phyloP scores from a whole-genome alignment of 192 early-diverging fungal species.

The Rhizoclosmatium sp. region DNA sequence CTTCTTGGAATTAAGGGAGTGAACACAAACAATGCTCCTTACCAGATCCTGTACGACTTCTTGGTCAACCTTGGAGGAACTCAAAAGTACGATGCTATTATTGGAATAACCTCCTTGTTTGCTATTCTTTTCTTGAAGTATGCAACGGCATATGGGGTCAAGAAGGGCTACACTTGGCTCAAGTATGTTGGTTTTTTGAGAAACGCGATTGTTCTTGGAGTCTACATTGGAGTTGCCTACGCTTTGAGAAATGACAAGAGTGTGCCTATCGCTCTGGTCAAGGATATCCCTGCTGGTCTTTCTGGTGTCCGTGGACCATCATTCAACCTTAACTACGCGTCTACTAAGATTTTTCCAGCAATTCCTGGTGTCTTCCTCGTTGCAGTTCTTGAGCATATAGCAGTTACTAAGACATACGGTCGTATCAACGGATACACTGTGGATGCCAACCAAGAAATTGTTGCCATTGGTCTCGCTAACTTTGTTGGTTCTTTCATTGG shows the following conservation, averaged over 20 bases:
- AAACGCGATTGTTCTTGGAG: conserved; percentile 76
- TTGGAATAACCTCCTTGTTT: conserved; percentile 57
- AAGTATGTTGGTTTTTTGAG: conserved; percentile 76
- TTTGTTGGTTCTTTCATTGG: conserved; percentile 85
- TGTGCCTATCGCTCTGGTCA: conserved; percentile 65
- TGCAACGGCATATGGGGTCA: conserved; percentile 1
- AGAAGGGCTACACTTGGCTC: conserved; percentile 43
- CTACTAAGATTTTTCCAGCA: conserved; percentile 13
- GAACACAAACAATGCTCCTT: conserved; percentile 74
- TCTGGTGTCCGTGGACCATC: conserved; percentile 29
- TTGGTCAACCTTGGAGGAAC: conserved; percentile 41
- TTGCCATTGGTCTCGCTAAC: conserved; percentile 90
- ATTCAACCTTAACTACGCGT: conserved; percentile 56
- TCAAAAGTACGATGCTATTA: conserved; percentile 63
- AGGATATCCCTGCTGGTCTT: conserved; percentile 79
- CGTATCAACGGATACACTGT: conserved; percentile 83
- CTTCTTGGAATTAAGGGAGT: conserved; percentile 80
- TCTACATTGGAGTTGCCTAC: conserved; percentile 77
- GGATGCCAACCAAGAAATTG: conserved; percentile 87
- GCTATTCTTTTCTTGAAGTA: conserved; percentile 54
- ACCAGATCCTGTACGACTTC: conserved; percentile 78
- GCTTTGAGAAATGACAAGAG: conserved; percentile 58
- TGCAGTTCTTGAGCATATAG: conserved; percentile 88
- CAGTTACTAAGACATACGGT: conserved; percentile 87
- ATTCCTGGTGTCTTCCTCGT: conserved; percentile 76